phyloP scores from a whole-genome alignment of 345 rosid genomes.

The Lumnitzera littorea region DNA sequence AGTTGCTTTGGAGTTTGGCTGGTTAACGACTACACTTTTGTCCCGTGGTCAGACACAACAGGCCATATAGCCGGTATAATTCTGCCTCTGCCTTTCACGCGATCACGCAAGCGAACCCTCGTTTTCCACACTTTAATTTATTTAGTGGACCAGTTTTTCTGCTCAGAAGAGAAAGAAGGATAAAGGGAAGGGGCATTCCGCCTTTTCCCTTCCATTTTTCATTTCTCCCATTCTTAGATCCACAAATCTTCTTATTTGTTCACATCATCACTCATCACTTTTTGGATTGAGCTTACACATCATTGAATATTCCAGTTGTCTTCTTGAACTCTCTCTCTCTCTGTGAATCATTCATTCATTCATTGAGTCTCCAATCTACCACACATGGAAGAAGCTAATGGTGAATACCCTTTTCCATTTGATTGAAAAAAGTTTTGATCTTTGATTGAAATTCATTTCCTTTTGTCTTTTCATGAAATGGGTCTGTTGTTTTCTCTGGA shows the following conservation, averaged over 20 bases:
- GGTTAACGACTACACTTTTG: too few relatives aligned
- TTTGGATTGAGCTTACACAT: neutral
- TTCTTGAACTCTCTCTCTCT: neutral
- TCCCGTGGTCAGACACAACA: too few relatives aligned
- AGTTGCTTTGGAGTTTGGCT: too few relatives aligned
- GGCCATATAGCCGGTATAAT: too few relatives aligned
- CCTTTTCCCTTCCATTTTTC: neutral
- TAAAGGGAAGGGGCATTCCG: neutral
- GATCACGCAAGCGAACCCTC: too few relatives aligned
- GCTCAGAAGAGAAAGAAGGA: too few relatives aligned
- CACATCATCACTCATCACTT: constrained; percentile 3
- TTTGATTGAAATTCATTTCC: neutral
- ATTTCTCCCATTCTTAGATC: neutral
- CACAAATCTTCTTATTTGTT: neutral
- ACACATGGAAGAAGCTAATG: neutral
- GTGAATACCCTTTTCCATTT: neutral
- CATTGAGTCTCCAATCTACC: constrained; percentile 1
- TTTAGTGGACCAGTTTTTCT: too few relatives aligned
- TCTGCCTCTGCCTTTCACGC: too few relatives aligned
- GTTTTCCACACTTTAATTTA: too few relatives aligned
- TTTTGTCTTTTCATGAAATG: neutral
- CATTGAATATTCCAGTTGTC: constrained; percentile 5
- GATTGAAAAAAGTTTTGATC: neutral
- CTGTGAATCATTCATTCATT: neutral
- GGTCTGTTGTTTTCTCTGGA: too few relatives aligned